These are phyloP conservation scores for Pythium graminicola DNA, from an alignment of 352 stramenopile species.

Conservation along the genomic window DNA sequence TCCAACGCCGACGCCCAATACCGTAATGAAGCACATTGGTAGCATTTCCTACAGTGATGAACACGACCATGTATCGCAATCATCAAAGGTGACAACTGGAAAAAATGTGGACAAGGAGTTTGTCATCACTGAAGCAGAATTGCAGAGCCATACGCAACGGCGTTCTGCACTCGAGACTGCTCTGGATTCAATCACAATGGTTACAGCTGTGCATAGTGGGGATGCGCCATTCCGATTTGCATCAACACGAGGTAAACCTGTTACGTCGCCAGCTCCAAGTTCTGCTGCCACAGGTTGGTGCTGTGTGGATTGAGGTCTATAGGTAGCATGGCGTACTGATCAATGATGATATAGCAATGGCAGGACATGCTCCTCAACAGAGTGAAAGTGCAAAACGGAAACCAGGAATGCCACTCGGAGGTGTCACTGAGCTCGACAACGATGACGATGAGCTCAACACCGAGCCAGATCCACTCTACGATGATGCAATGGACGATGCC, in stretches of 20 bases:
- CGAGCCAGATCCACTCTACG: slow-evolving; percentile 55
- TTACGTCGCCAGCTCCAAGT: slow-evolving; percentile 16
- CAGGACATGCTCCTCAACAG: slow-evolving; percentile 26
- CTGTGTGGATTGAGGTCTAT: neutral
- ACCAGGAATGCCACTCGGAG: slow-evolving; percentile 13
- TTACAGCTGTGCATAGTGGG: neutral
- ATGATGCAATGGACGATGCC: slow-evolving; percentile 50
- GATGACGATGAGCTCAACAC: slow-evolving; percentile 14
- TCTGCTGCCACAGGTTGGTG: slow-evolving; percentile 15
- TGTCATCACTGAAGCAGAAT: slow-evolving; percentile 30
- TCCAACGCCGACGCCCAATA: neutral
- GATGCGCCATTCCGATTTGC: slow-evolving; percentile 45
- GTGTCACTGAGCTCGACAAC: slow-evolving; percentile 19
- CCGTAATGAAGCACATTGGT: slow-evolving; percentile 16
- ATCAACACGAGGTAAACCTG: neutral
- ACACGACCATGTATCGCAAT: neutral
- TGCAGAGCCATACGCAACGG: slow-evolving; percentile 32
- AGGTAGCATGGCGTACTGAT: neutral
- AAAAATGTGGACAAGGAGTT: slow-evolving; percentile 27
- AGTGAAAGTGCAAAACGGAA: slow-evolving; percentile 30
- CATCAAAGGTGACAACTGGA: neutral
- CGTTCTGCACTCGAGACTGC: slow-evolving; percentile 40
- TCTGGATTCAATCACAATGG: slow-evolving; percentile 26
- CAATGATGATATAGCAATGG: slow-evolving; percentile 7
- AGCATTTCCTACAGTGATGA: slow-evolving; percentile 14